Evolutionary conservation across 345 rosid genomes (phyloP), one percentile per base, ranked within the genome.

Genomic region (Syzygium oleosum): DNA sequence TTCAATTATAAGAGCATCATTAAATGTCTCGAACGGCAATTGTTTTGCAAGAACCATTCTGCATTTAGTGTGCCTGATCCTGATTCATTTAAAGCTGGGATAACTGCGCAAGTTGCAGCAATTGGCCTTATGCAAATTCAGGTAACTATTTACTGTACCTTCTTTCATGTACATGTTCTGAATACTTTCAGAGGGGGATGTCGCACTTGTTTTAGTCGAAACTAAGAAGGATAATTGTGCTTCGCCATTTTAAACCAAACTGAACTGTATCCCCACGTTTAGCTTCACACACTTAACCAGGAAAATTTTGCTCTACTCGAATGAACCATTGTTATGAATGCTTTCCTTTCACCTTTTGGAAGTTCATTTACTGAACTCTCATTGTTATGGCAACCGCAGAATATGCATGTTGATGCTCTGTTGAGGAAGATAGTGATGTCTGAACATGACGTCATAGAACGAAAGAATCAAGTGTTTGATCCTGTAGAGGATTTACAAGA

Each of bases 401-500:
- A 84, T 27, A 88, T 79, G 11, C 46, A 51, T 68, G n/a, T 17
- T 29, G 87, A 53, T 77, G 21, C 85, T 38, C 25, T 90, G 27
- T 13, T 49, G 7, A 6, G 9, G 51, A 25, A 51, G 2, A 52
- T 84, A 31, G 22, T 53, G 9, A 13, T 63, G 25, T 43, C 83
- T 4, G 91, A 92, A 87, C 54, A 54, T 84, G 34, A 51, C 6
- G 41, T 79, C 25, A 52, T 59, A 34, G n/a, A 6, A 4, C 84
- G 54, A n/a, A 92, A 90, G 89, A 87, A 80, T 59, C 58, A 13
- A 38, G 84, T 9, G 85, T n/a, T n/a, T 88, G 90, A 93, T 85
- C 88, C 85, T 5, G 51, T 46, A 19, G 88, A 85, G 88, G 90
- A 91, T 78, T 90, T 95, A 68, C 92, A 90, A 52, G 86, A 86